A percentile compares a stretch with the other conserved stretches of the same genome.
Conservation (phyloP, 139 green algal genomes). For the Volvox africanus region DNA sequence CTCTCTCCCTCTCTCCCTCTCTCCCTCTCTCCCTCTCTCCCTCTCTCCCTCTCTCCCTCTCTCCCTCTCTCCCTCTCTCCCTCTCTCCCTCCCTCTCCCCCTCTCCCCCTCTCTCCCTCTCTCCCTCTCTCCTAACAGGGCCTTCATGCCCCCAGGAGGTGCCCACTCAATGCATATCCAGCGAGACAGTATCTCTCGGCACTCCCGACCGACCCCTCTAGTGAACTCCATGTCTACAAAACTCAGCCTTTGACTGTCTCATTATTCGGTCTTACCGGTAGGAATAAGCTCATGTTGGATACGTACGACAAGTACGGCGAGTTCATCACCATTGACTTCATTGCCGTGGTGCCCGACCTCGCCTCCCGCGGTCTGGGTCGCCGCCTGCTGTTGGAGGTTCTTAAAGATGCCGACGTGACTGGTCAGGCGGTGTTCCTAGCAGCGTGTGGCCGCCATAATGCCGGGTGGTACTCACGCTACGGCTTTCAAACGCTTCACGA, state of each 20-base stretch:
- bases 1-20: background rate
- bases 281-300: background rate
- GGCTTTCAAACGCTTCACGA: background rate
- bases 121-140: background rate
- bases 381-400: background rate
- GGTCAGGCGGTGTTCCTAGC: conserved; percentile 19
- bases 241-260: too few relatives aligned
- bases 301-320: conserved; percentile 2
- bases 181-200: too few relatives aligned
- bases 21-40: background rate
- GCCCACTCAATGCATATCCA: too few relatives aligned
- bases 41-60: background rate
- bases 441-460: background rate
- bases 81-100: background rate
- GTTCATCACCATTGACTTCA: conserved; percentile 35
- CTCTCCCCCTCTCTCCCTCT: background rate
- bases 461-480: conserved; percentile 1
- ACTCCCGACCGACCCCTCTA: too few relatives aligned
- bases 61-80: background rate
- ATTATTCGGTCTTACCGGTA: background rate
- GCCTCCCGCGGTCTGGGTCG: background rate
- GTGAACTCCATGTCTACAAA: too few relatives aligned
- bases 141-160: too few relatives aligned
- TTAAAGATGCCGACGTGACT: background rate
- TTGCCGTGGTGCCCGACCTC: background rate